A percentile compares a stretch with the other conserved stretches of the same genome.
These are phyloP conservation scores for Tetrapisispora arboricola DNA, from an alignment of 805 yeast genomes.

Conservation along the genomic window DNA sequence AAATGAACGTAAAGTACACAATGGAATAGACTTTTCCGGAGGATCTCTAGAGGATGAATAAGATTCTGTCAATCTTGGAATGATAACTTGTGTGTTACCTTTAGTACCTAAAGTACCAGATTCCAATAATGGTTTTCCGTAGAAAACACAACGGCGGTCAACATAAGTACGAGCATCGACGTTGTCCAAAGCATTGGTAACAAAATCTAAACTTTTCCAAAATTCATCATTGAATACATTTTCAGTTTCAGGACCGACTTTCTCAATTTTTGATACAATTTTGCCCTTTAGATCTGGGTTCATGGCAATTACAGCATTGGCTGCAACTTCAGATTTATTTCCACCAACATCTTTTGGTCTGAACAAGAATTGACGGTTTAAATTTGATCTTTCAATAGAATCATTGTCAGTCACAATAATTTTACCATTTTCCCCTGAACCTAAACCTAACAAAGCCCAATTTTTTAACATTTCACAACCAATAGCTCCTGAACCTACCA, in stretches of 20 bases:
- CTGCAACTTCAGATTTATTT: slow-evolving; percentile 84
- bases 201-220: slow-evolving; percentile 79
- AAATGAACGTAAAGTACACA: slow-evolving; percentile 94
- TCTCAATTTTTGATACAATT: slow-evolving; percentile 67
- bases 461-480: slow-evolving; percentile 98
- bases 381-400: slow-evolving; percentile 87
- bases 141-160: slow-evolving; percentile 93
- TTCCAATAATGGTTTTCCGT: slow-evolving; percentile 81
- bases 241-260: slow-evolving; percentile 92
- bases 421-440: slow-evolving; percentile 81
- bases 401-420: slow-evolving; percentile 87
- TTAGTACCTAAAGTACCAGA: slow-evolving; percentile 97
- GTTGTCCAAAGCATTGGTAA: slow-evolving; percentile 93
- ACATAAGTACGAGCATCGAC: slow-evolving; percentile 97
- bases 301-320: slow-evolving; percentile 72
- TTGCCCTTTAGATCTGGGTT: slow-evolving; percentile 75
- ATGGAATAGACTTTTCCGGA: slow-evolving; percentile 94
- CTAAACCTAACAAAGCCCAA: slow-evolving; percentile 96
- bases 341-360: slow-evolving; percentile 91
- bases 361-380: slow-evolving; percentile 93
- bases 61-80: slow-evolving; percentile 89
- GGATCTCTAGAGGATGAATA: slow-evolving; percentile 97
- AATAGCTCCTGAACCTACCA: slow-evolving; percentile 97
- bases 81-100: slow-evolving; percentile 94
- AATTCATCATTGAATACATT: slow-evolving; percentile 72